Evolutionary conservation across 2,329 filamentous ascomycete species (phyloP).

Genomic region (Endoconidiophora laricicola): DNA sequence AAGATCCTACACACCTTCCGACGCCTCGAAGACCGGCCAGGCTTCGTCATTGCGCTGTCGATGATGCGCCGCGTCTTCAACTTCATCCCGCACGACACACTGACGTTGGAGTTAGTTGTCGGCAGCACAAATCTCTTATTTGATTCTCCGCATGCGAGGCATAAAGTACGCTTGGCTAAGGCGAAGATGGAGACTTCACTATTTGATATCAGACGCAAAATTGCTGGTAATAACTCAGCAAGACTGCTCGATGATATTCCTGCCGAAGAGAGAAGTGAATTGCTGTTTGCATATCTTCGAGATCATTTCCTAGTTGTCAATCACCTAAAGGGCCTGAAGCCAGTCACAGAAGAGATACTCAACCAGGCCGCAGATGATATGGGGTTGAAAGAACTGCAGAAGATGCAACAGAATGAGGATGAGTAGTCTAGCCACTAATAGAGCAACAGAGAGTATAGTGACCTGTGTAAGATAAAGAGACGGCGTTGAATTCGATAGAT

Average conservation of each 20-base stretch:
- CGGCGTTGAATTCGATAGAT: no score
- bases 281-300: slow-evolving; percentile 27
- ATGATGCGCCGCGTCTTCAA: slow-evolving; percentile 27
- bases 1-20: slow-evolving; percentile 35
- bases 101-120: slow-evolving; percentile 30
- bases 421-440: no score
- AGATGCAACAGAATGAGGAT: slow-evolving; percentile 19
- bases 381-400: slow-evolving; percentile 21
- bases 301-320: slow-evolving; percentile 9
- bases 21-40: slow-evolving; percentile 26
- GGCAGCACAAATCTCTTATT: slow-evolving; percentile 28
- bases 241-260: slow-evolving; percentile 20
- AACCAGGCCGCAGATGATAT: slow-evolving; percentile 25
- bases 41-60: slow-evolving; percentile 29
- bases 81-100: slow-evolving; percentile 28
- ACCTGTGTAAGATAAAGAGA: no score
- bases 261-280: slow-evolving; percentile 21
- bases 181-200: slow-evolving; percentile 25
- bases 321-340: slow-evolving; percentile 10
- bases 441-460: no score
- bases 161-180: slow-evolving; percentile 27
- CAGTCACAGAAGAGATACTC: slow-evolving; percentile 17
- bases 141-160: slow-evolving; percentile 25
- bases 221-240: slow-evolving; percentile 17
- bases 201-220: slow-evolving; percentile 4